Base-by-base conservation (phyloP, 257 asterid genomes). In the Solanum acaule region DNA sequence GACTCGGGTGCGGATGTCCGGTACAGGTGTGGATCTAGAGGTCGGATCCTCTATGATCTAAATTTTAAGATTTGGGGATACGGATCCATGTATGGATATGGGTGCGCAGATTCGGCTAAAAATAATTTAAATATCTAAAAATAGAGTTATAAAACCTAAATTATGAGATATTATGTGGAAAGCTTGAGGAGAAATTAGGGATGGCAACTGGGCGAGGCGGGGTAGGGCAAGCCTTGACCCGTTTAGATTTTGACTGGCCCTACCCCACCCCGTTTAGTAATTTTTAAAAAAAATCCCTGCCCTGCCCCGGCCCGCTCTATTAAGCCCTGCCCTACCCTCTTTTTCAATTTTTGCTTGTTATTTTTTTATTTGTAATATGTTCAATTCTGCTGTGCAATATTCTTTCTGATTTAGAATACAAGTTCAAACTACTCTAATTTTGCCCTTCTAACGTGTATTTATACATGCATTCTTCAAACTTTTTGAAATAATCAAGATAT, bases 271-370 rank as follows among this genome's bases (percentile, higher is more conserved):
- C 10, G 1, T 18, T 56, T 56, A 7, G 65, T 56, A 56, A 18
- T 56, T 52, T 49, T 2, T 4, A 0, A 0, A 0, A 6, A 16
- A 52, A 15, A 5, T 56, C n/a, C 63, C 4, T 52, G n/a, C n/a
- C n/a, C n/a, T n/a, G n/a, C 23, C 63, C 23, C 8, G 4, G 23
- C 23, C 63, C 63, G 9, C 65, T 56, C n/a, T 56, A 56, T 18
- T 18, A 56, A 2, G 11, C 65, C 10, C 0, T 56, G 4, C 65
- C 25, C 65, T 56, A 20, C 65, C 65, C 25, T 56, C 25, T 56
- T 56, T 56, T 56, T 56, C 65, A 56, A 56, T 18, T 56, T 56
- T 56, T 56, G 25, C 65, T 56, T 20, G 25, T 56, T 56, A 20
- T 7, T 56, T 20, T 56, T 56, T 56, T 0, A 56, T 56, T 56